A percentile compares a stretch with the other conserved stretches of the same genome.
phyloP scores from a whole-genome alignment of 108 stramenopile species.

The Stephanodiscus minutulus region DNA sequence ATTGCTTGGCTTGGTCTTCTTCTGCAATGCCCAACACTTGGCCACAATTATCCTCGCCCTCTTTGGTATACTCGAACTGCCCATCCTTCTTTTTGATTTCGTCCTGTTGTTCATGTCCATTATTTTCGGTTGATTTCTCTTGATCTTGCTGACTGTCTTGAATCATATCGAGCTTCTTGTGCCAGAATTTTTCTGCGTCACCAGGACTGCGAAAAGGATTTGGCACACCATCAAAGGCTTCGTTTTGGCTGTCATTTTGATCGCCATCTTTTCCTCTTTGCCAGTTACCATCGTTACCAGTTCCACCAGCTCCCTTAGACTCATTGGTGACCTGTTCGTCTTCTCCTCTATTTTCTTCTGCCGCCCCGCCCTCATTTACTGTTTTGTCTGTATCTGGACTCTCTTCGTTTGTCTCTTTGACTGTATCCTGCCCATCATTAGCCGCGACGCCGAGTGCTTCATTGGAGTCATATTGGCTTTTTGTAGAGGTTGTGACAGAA shows the following conservation, averaged over 20 bases:
- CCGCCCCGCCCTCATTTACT: conserved; percentile 33
- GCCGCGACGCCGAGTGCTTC: conserved; percentile 60
- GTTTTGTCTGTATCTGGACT: conserved; percentile 35
- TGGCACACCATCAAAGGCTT: conserved; percentile 50
- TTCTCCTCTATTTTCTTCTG: conserved; percentile 47
- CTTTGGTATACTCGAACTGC: conserved; percentile 73
- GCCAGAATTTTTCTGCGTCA: conserved; percentile 85
- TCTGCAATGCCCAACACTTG: conserved; percentile 83
- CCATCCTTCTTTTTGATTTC: conserved; percentile 59
- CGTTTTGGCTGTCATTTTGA: conserved; percentile 7
- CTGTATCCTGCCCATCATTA: conserved; percentile 58
- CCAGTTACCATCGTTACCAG: conserved; percentile 56
- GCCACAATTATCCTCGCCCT: conserved; percentile 63
- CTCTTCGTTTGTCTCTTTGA: conserved; percentile 44
- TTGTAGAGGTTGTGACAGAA: conserved; percentile 20
- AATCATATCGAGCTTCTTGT: conserved; percentile 72
- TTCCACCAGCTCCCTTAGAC: conserved; percentile 47
- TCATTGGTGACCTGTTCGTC: conserved; percentile 48
- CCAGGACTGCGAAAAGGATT: conserved; percentile 90
- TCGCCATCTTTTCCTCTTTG: conserved; percentile 41
- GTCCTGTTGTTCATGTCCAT: conserved; percentile 29
- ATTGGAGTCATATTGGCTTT: conserved; percentile 36
- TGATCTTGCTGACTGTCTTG: conserved; percentile 40
- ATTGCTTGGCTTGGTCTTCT: conserved; percentile 58
- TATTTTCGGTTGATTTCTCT: conserved; percentile 9